Evolutionary conservation across 2,329 filamentous ascomycete species (phyloP), one percentile per base, ranked within the genome.

Genomic region (Alternaria longipes): DNA sequence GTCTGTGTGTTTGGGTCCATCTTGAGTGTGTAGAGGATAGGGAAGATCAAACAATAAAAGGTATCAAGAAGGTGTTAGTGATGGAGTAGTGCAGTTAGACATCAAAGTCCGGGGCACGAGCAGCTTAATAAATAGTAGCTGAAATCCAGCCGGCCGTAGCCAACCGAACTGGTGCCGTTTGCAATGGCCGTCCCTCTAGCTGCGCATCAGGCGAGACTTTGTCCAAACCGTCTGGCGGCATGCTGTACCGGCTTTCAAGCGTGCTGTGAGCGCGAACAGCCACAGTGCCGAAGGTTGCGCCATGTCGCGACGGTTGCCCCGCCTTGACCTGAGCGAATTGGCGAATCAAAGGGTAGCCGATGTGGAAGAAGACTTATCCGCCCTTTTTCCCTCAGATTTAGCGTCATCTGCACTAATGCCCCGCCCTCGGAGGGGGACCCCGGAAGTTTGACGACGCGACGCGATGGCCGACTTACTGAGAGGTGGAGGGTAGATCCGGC

Each of bases 291-390:
- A 60, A 62, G 53, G 60, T 57, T 58, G 52, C 54, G 54, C 53
- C 57, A 59, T 44, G 36, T 58, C 52, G 57, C 55, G 36, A 38
- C 45, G 44, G 44, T 30, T 67, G 71, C 68, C 73, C 72, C 72
- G 68, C 68, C 66, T 50, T 54, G 56, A 30, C 32, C 18, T 36
- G 41, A 44, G 52, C 16, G 18, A 8, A 12, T 40, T 53, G 90
- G 79, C 94, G 90, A 82, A 91, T 93, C 63, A 79, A 74, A 69
- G 63, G 50, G 30, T 49, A 44, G 51, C 32, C 44, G 49, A 47
- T 47, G 38, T 18, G 75, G 75, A 65, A 67, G 64, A 77, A 70
- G 45, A 53, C 65, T 72, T 68, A 65, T 18, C 72, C 74, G 59
- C 54, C 60, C 11, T 53, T 74, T 58, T 61, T 70, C 69, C 72